Evolutionary conservation across 1,284 basidiomycete genomes (phyloP).

Genomic region (Xerocomus amazonicus): DNA sequence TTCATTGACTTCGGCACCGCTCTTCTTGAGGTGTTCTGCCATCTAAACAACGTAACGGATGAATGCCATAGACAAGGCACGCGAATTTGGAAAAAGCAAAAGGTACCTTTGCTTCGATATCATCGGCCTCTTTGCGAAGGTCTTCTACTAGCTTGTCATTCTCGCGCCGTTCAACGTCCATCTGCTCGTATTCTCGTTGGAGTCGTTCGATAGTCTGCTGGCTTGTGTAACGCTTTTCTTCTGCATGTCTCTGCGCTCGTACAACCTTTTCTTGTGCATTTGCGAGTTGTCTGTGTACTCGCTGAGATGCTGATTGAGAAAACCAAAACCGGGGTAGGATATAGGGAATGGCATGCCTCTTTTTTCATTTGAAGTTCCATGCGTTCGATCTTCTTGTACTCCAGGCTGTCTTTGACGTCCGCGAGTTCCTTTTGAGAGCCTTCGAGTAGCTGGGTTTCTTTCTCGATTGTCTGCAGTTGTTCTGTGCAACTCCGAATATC

Average conservation of each 20-base stretch:
- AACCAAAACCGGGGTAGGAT: neutral
- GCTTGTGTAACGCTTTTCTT: conserved; percentile 67
- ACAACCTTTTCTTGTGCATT: conserved; percentile 78
- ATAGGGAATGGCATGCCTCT: conserved; percentile 46
- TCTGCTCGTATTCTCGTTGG: conserved; percentile 71
- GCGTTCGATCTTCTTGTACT: conserved; percentile 67
- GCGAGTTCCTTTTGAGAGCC: conserved; percentile 59
- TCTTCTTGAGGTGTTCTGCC: conserved; percentile 66
- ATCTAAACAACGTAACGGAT: conserved; percentile 45
- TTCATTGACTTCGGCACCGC: conserved; percentile 71
- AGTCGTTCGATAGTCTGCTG: conserved; percentile 68
- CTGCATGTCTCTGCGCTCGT: conserved; percentile 67
- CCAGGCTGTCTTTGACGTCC: conserved; percentile 61
- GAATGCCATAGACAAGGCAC: neutral
- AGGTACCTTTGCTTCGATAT: conserved; percentile 58
- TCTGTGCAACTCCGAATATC: conserved; percentile 66
- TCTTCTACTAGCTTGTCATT: conserved; percentile 76
- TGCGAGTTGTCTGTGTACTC: conserved; percentile 66
- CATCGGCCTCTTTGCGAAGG: conserved; percentile 61
- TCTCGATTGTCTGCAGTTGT: conserved; percentile 68
- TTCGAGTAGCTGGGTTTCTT: conserved; percentile 62
- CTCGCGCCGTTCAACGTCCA: conserved; percentile 67
- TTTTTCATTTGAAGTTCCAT: conserved; percentile 63
- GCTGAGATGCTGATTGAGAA: conserved; percentile 40
- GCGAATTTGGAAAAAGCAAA: neutral